A percentile compares a stretch with the other conserved stretches of the same genome.
These are phyloP conservation scores for Tarenaya hassleriana DNA, from an alignment of 345 rosid species.

Conservation along the genomic window DNA sequence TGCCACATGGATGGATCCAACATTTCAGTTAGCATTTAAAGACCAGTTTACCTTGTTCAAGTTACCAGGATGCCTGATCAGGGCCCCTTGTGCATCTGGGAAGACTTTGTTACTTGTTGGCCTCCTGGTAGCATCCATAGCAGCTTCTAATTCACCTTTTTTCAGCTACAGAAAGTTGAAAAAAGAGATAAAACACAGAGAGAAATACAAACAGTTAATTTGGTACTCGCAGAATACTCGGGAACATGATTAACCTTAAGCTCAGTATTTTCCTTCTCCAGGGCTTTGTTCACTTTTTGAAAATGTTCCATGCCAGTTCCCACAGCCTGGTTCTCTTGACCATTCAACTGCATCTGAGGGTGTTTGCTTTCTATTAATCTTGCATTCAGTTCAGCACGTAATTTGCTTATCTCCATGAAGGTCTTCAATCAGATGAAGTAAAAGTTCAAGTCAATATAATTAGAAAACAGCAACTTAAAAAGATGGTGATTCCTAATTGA, in stretches of 20 bases:
- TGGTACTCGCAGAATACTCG: slow-evolving; percentile 3
- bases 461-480: background rate
- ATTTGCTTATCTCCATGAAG: slow-evolving; percentile 48
- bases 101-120: slow-evolving; percentile 18
- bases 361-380: slow-evolving; percentile 55
- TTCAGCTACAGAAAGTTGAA: slow-evolving; percentile 39
- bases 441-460: slow-evolving; percentile 14
- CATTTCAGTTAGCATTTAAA: background rate
- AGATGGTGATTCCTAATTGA: slow-evolving; percentile 9
- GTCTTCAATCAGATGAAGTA: slow-evolving; percentile 35
- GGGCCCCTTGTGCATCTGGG: slow-evolving; percentile 12
- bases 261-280: slow-evolving; percentile 63
- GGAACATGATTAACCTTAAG: slow-evolving; percentile 60
- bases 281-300: slow-evolving; percentile 39
- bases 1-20: background rate
- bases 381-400: slow-evolving; percentile 52
- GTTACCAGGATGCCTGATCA: slow-evolving; percentile 18
- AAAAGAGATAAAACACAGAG: slow-evolving; percentile 17
- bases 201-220: slow-evolving; percentile 9
- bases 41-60: slow-evolving; percentile 30
- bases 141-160: slow-evolving; percentile 37
- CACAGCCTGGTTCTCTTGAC: slow-evolving; percentile 38
- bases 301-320: slow-evolving; percentile 41
- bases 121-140: slow-evolving; percentile 12
- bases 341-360: slow-evolving; percentile 52